Base-by-base conservation (phyloP, 2,329 filamentous ascomycete genomes). In the Lachnellula hyalina region DNA sequence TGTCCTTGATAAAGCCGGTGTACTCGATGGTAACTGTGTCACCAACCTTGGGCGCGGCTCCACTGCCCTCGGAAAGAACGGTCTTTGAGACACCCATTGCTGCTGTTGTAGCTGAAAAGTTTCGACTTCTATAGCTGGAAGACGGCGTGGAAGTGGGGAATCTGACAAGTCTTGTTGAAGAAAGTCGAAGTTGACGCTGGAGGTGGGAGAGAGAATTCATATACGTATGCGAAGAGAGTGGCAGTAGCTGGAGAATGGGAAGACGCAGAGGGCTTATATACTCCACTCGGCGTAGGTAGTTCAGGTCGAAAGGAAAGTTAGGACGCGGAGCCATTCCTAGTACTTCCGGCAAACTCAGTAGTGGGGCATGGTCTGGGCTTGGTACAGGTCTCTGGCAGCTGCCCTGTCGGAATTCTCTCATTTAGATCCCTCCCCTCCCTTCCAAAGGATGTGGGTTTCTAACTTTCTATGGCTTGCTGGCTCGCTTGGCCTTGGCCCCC, bases 21-120 rank as follows among this genome's bases (percentile, higher is more conserved):
- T 97, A 97, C 75, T 94, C 84, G 69, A 97, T 96, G 68, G 81
- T 83, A 68, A 97, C 89, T 25, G 75, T 82, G 71, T 96, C 84
- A 62, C 89, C 87, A 15, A 69, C 66, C 62, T 74, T 69, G 55
- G 93, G 89, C 61, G 73, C 76, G 66, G 83, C 71, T 54, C 79
- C 78, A 67, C 80, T 79, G 67, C 93, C 92, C 60, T 80, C 72
- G 36, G 74, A 68, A 65, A 85, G 71, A 60, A 81, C 73, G 49
- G 78, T 80, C 78, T 90, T 95, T 56, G 77, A 80, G 67, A 96
- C 89, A 72, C 80, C 86, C 87, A 91, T 91, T 62, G 40, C 68
- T 61, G 62, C 62, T 58, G 63, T 38, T 51, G 67, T 69, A 40
- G 38, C 40, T 23, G 67, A 60, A 51, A 70, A 69, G 48, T 44